phyloP scores from a whole-genome alignment of 164 flowering plant species.

The Magnolia officinalis region DNA sequence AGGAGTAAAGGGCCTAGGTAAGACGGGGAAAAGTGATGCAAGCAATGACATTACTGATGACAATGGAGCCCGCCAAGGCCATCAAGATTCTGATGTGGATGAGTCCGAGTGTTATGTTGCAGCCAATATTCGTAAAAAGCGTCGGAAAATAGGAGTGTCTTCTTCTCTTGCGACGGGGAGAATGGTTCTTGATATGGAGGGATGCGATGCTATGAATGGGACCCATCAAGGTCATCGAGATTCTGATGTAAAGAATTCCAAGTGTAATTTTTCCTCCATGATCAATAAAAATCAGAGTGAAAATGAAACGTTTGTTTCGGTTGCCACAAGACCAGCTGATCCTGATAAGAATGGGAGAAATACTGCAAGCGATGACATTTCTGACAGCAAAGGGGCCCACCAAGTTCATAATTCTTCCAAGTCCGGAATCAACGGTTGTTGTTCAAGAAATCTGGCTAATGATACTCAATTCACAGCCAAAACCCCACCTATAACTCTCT shows the following conservation, averaged over 20 bases:
- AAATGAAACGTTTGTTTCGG: not conserved
- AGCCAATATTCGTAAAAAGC: not conserved
- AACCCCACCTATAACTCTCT: constrained; percentile 14
- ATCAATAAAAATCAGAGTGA: not conserved
- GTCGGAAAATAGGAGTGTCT: not conserved
- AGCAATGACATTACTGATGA: constrained; percentile 1
- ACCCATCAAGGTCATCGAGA: not conserved
- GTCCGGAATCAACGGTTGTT: constrained; percentile 4
- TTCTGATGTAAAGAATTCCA: not conserved
- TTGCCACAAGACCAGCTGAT: not conserved
- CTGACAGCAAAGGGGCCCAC: not conserved
- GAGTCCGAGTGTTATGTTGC: not conserved
- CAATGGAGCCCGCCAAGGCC: not conserved
- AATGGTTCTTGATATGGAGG: not conserved
- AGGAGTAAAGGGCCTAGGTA: not conserved
- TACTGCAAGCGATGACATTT: not conserved
- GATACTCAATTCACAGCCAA: constrained; percentile 8
- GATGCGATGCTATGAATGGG: not conserved
- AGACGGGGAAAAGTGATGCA: not conserved
- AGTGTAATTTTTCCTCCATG: not conserved
- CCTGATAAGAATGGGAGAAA: not conserved
- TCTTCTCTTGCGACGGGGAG: not conserved
- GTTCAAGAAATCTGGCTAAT: constrained; percentile 7
- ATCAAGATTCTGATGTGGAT: not conserved
- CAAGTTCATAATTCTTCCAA: constrained; percentile 5